Percentiles rank a stretch among this genome's conserved stretches.
Evolutionary conservation across 2,329 filamentous ascomycete genomes (phyloP).

Genomic region (Ascochyta clinopodiicola): DNA sequence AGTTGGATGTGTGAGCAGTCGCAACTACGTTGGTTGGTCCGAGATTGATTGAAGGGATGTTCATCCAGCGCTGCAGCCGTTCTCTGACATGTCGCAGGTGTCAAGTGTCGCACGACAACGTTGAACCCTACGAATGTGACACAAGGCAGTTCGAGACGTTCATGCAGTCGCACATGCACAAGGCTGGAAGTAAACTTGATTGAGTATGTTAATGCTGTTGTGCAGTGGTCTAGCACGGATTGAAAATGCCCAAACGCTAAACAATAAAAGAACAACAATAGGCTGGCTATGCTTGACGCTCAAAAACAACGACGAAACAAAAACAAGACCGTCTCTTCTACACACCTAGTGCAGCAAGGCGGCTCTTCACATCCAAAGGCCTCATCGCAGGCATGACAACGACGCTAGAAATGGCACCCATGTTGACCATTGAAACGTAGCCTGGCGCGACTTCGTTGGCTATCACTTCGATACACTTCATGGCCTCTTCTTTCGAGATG

Average conservation of each 20-base stretch:
- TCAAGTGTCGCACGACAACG: constrained; percentile 4
- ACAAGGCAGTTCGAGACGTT: background rate
- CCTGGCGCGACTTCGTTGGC: constrained; percentile 52
- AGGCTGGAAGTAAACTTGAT: background rate
- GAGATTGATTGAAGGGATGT: background rate
- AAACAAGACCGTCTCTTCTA: background rate
- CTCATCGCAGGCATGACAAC: constrained; percentile 50
- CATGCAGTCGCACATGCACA: background rate
- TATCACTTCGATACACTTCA: constrained; percentile 53
- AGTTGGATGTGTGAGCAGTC: background rate
- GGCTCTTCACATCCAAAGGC: constrained; percentile 41
- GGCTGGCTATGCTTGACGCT: constrained; percentile 7
- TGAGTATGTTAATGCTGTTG: constrained; percentile 3
- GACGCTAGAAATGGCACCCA: constrained; percentile 52
- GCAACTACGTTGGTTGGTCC: background rate
- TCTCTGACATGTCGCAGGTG: constrained; percentile 10
- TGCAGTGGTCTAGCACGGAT: background rate
- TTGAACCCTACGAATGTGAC: background rate
- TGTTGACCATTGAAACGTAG: constrained; percentile 50
- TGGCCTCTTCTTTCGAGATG: constrained; percentile 53
- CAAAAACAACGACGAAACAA: background rate
- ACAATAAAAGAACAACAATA: constrained; percentile 1
- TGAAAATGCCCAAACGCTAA: constrained; percentile 4
- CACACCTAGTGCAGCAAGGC: constrained; percentile 40
- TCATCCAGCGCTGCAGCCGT: background rate